Evolutionary conservation across 176 grass and related monocot genomes (phyloP).

Genomic region (Thinopyrum elongatum): DNA sequence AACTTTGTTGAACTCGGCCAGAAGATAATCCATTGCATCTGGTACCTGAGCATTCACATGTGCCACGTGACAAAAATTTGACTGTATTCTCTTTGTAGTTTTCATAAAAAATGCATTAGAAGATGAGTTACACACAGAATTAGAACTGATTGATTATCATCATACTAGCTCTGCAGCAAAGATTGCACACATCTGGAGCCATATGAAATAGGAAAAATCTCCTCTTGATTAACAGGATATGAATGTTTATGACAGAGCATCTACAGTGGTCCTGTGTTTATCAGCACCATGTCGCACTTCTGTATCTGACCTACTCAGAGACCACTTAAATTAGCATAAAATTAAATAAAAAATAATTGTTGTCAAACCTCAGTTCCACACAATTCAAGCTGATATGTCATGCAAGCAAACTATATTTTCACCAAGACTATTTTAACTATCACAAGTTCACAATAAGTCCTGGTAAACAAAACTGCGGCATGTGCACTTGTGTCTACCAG

Average conservation of each 20-base stretch:
- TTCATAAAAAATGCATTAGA: neutral
- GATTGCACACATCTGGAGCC: neutral
- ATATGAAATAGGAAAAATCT: neutral
- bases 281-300: neutral
- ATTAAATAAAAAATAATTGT: neutral
- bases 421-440: constrained; percentile 3
- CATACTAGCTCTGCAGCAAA: constrained; percentile 6
- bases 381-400: neutral
- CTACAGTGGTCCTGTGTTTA: neutral
- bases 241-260: neutral
- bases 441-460: neutral
- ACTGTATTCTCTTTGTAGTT: neutral
- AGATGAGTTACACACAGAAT: constrained; percentile 17
- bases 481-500: neutral
- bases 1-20: constrained; percentile 87
- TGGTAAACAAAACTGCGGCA: constrained; percentile 9
- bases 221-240: neutral
- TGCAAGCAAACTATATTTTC: constrained; percentile 15
- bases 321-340: constrained; percentile 3
- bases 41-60: constrained; percentile 50
- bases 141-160: neutral
- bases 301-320: neutral
- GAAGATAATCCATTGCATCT: constrained; percentile 80
- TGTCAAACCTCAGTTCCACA: neutral
- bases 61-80: neutral